Evolutionary conservation across 176 grass and related monocot species (phyloP).

Genomic region (Eremochloa ophiuroides): DNA sequence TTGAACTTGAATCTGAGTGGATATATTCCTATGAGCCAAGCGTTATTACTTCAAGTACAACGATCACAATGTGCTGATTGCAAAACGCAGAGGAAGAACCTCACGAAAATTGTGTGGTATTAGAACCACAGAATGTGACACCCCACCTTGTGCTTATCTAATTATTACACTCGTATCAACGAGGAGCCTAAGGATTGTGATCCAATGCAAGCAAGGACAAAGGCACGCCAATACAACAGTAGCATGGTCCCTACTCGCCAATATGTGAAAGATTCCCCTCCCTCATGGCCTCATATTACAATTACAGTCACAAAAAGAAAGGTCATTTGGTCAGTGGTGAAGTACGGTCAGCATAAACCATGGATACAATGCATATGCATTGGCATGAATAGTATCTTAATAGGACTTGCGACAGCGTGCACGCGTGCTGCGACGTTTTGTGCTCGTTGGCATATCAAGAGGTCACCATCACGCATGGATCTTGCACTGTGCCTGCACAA

Average conservation of each 20-base stretch:
- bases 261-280: neutral
- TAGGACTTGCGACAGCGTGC: neutral
- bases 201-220: neutral
- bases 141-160: conserved; percentile 6
- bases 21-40: neutral
- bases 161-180: neutral
- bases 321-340: neutral
- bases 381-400: neutral
- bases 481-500: neutral
- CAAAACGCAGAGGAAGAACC: neutral
- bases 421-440: conserved; percentile 16
- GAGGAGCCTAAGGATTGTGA: neutral
- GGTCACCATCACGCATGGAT: neutral
- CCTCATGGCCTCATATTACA: neutral
- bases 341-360: conserved; percentile 12
- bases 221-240: neutral
- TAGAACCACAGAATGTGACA: conserved; percentile 7
- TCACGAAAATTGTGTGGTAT: neutral
- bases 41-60: neutral
- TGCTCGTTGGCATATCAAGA: conserved; percentile 4
- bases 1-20: no score
- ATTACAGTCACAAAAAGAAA: neutral
- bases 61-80: neutral
- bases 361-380: neutral
- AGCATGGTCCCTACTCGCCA: conserved; percentile 1